Evolutionary conservation across 129 eudicot genomes (phyloP).

Genomic region (Ambrosia trifida): DNA sequence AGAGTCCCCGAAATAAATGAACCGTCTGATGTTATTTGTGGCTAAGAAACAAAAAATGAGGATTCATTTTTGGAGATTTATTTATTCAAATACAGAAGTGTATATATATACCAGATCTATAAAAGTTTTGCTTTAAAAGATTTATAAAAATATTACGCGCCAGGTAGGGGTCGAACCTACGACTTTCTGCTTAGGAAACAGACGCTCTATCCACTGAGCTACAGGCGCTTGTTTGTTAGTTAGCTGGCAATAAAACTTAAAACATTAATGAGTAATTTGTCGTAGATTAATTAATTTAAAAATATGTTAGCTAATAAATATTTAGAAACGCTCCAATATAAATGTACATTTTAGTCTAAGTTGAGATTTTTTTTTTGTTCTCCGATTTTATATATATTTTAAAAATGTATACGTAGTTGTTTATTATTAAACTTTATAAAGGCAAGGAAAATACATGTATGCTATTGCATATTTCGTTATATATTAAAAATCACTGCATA

Average conservation of each 20-base stretch:
- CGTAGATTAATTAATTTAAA: no score
- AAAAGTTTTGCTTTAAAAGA: neutral
- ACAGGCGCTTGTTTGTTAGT: slow-evolving; percentile 47
- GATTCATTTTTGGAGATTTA: neutral
- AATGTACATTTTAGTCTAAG: no score
- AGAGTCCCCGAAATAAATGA: slow-evolving; percentile 57
- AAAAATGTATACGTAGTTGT: no score
- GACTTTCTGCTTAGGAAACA: slow-evolving; percentile 99
- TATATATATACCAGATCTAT: slow-evolving; percentile 7
- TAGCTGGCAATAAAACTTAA: neutral
- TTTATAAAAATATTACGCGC: slow-evolving; percentile 36
- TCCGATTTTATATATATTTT: no score
- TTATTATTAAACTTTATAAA: no score
- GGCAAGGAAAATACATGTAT: no score
- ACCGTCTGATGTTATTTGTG: slow-evolving; percentile 41
- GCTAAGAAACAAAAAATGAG: slow-evolving; percentile 33
- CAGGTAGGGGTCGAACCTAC: slow-evolving; percentile 99
- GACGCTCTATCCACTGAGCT: slow-evolving; percentile 99
- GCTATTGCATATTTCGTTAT: no score
- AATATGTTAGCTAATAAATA: no score
- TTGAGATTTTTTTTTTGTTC: no score
- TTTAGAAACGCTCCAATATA: no score
- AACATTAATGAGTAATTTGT: no score
- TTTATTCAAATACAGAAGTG: slow-evolving; percentile 11
- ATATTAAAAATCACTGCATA: no score